Evolutionary conservation across 129 eudicot species (phyloP).

Genomic region (Helianthus tuberosus): DNA sequence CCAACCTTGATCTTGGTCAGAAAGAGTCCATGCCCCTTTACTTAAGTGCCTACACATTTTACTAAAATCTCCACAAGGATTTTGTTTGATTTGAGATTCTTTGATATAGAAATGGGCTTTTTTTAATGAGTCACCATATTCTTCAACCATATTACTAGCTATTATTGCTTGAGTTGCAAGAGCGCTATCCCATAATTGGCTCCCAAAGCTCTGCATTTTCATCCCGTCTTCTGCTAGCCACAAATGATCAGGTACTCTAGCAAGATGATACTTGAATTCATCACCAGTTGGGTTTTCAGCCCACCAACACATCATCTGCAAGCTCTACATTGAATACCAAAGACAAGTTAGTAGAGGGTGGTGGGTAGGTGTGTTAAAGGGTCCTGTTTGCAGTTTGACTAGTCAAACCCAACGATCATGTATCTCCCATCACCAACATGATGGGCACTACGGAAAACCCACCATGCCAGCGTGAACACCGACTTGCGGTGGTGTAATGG

Average conservation of each 20-base stretch:
- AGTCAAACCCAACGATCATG: too few relatives aligned
- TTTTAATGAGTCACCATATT: constrained; percentile 63
- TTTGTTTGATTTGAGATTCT: constrained; percentile 66
- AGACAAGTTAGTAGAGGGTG: constrained; percentile 12
- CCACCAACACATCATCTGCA: constrained; percentile 56
- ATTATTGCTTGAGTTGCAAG: constrained; percentile 75
- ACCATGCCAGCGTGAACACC: too few relatives aligned
- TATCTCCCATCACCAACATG: too few relatives aligned
- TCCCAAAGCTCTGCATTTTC: constrained; percentile 78
- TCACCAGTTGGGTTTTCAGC: constrained; percentile 62
- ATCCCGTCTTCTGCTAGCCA: constrained; percentile 93
- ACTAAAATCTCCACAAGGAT: constrained; percentile 38
- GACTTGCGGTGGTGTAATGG: too few relatives aligned
- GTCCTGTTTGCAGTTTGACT: too few relatives aligned
- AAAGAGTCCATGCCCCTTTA: constrained; percentile 50
- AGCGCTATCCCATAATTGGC: constrained; percentile 74
- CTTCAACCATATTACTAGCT: constrained; percentile 64
- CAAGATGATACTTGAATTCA: constrained; percentile 66
- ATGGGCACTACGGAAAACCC: too few relatives aligned
- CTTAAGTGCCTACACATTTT: constrained; percentile 37
- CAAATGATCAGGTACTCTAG: constrained; percentile 69
- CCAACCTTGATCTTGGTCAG: constrained; percentile 57
- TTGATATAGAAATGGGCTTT: constrained; percentile 65
- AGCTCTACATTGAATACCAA: constrained; percentile 23
- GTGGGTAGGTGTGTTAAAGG: too few relatives aligned